Conservation (phyloP, 139 green algal species). For the Spirogloea muscicola region DNA sequence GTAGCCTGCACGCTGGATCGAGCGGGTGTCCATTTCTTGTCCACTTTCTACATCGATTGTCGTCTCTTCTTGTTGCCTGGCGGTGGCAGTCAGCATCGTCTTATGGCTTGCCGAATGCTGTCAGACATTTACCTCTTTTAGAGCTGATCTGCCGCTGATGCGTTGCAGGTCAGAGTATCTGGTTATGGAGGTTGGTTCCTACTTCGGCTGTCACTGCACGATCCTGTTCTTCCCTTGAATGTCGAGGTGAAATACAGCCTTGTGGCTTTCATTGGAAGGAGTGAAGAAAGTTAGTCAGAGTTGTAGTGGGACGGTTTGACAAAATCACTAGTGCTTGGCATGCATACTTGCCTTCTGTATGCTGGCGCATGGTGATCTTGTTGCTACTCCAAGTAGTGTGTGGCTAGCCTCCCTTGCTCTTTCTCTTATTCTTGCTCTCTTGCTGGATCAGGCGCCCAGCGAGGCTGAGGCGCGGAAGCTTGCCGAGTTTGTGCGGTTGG, state of each 20-base stretch:
- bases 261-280: not conserved
- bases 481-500: not conserved
- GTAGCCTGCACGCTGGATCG: too few relatives aligned
- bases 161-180: constrained; percentile 27
- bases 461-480: constrained; percentile 16
- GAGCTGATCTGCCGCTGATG: not conserved
- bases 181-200: constrained; percentile 81
- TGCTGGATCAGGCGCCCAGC: constrained; percentile 9
- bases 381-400: too few relatives aligned
- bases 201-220: constrained; percentile 80
- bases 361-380: too few relatives aligned
- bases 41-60: not conserved
- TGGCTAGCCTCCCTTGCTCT: not conserved
- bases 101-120: constrained; percentile 10
- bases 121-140: constrained; percentile 5
- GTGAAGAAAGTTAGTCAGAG: not conserved
- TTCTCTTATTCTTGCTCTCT: constrained; percentile 9
- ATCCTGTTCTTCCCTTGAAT: constrained; percentile 76
- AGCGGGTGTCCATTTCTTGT: not conserved
- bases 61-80: not conserved
- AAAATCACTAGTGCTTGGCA: not conserved
- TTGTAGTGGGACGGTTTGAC: not conserved
- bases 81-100: not conserved
- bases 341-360: constrained; percentile 13
- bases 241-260: constrained; percentile 41